phyloP scores from a whole-genome alignment of 2,329 filamentous ascomycete species.

The Fusarium armeniacum region DNA sequence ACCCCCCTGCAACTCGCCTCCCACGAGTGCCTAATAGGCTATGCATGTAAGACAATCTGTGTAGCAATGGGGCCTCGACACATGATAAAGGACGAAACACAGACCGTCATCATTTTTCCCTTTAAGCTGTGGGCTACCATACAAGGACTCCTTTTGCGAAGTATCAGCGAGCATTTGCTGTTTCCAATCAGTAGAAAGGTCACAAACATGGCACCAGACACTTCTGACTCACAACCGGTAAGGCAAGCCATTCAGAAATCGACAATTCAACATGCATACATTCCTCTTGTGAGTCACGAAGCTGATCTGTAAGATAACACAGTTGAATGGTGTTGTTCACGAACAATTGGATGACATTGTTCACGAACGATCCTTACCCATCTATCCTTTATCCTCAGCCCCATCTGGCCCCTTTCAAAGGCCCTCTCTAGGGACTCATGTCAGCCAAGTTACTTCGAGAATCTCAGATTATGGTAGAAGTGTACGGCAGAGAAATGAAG shows the following conservation, averaged over 20 bases:
- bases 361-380: not conserved
- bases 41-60: not conserved
- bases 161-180: not conserved
- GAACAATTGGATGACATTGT: not conserved
- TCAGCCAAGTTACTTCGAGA: not conserved
- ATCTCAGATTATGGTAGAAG: conserved; percentile 2
- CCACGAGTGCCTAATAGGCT: not conserved
- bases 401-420: not conserved
- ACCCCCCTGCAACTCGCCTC: not conserved
- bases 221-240: not conserved
- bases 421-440: not conserved
- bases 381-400: not conserved
- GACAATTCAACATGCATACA: not conserved
- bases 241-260: not conserved
- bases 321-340: not conserved
- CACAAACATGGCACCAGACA: not conserved
- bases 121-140: not conserved
- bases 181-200: not conserved
- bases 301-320: not conserved
- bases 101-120: not conserved
- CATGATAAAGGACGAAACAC: not conserved
- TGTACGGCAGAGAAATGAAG: conserved; percentile 1
- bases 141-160: not conserved
- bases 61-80: too few relatives aligned
- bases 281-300: too few relatives aligned